A percentile compares a stretch with the other conserved stretches of the same genome.
These are phyloP conservation scores for Solanum paucissectum DNA, from an alignment of 257 asterid genomes.

Conservation along the genomic window DNA sequence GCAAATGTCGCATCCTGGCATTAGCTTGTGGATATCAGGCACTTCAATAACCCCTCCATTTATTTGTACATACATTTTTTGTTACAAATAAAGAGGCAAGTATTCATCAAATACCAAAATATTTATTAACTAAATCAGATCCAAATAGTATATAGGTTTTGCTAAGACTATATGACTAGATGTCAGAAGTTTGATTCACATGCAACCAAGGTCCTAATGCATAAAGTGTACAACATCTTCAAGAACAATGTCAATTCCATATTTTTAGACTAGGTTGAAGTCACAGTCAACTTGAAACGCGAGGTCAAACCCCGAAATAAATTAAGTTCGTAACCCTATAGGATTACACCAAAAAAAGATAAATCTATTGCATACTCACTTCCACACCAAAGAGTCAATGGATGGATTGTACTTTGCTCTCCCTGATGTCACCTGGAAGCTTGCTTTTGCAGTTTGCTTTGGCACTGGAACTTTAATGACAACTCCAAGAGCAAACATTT, in stretches of 20 bases:
- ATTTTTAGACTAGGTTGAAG: not conserved
- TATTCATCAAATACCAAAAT: not conserved
- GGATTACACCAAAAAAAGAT: not conserved
- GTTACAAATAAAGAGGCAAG: not conserved
- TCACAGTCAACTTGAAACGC: not conserved
- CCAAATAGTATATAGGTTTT: not conserved
- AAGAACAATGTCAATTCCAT: not conserved
- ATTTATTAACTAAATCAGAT: not conserved
- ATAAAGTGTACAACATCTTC: not conserved
- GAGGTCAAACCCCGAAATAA: not conserved
- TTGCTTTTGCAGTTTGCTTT: constrained; percentile 96
- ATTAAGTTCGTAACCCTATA: not conserved
- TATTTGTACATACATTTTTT: not conserved
- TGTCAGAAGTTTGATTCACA: not conserved
- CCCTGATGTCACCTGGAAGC: constrained; percentile 98
- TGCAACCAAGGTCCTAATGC: not conserved
- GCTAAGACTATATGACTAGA: not conserved
- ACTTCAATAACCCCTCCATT: not conserved
- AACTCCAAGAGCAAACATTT: constrained; percentile 99
- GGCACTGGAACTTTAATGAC: constrained; percentile 98
- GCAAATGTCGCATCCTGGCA: not conserved
- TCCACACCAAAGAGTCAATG: constrained; percentile 95
- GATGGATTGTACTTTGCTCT: constrained; percentile 94
- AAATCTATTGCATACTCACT: constrained; percentile 46
- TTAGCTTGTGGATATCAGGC: not conserved